Evolutionary conservation across 371 early-diverging fungal species (phyloP), one percentile per base, ranked within the genome.

Genomic region (Mortierella sp.): DNA sequence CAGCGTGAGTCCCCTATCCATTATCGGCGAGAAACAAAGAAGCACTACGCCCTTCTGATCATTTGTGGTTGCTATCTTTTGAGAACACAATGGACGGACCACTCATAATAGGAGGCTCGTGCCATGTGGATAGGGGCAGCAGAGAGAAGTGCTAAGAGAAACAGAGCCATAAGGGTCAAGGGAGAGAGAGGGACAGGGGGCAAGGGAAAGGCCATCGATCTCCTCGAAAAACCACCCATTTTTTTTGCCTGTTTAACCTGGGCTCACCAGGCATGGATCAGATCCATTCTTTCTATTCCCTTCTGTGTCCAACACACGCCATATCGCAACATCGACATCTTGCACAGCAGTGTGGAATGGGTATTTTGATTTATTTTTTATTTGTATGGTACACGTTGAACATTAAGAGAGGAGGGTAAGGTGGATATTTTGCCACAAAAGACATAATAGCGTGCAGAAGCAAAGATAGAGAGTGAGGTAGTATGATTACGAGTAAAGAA

Each of bases 401-500:
- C 19, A 65, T 65, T 65, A 65, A 8, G 38, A 38, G 31, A 58
- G 58, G 57, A 26, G 57, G 3, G 11, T 7, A 31, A 19, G 63
- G 63, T 28, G 31, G 34, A 16, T 63, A 63, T 63, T 63, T 65
- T 65, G 68, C 68, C 68, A 65, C 11, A 28, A 38, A 65, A 65
- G 42, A 24, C 7, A 9, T 65, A 65, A 65, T 21, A 38, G 65
- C 21, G 21, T 65, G 68, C 38, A 65, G 38, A 63, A 63, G 7
- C 21, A n/a, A 38, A 38, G 42, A 38, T 38, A 31, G 24, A 38
- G 2, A 55, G 6, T n/a, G n/a, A 8, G 21, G 3, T 42, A 31
- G 63, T 34, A 28, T 58, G 19, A 63, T 21, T 24, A 21, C 21
- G 65, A 5, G 58, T 28, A 58, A 58, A 28, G 28, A 57, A 26